Evolutionary conservation across 805 yeast species (phyloP), one percentile per base, ranked within the genome.

Genomic region (Candida nemodendra): DNA sequence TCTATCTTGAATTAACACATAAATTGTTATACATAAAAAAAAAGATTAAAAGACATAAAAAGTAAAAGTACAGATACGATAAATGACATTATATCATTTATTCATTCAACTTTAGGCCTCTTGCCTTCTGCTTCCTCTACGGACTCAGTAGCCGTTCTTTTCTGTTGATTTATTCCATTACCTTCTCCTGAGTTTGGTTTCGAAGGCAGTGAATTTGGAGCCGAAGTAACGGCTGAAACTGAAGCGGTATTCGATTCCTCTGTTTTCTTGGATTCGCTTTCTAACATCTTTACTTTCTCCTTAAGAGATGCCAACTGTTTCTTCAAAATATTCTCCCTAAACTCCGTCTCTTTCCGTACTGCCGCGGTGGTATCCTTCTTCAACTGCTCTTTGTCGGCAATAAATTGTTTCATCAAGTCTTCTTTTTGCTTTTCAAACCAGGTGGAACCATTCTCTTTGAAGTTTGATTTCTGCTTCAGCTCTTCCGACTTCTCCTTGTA

Each of bases 271-370:
- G 26, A 23, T 23, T 12, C 24, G 11, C 11, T 21, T 37, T 54
- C 45, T 23, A 53, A 30, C 26, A 47, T 37, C 23, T 57, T 53
- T 24, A 58, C 36, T 36, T 69, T 68, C 32, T 58, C 62, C 42
- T 74, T 78, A 19, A 75, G 64, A 35, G 70, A 71, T 30, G 73
- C 78, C n/a, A 76, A 62, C 55, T 74, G 79, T 45, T 68, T 67
- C 48, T 70, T 72, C 48, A 78, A 64, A 57, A 82, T 71, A 41
- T 70, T 74, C 39, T 72, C 69, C 48, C 79, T 74, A 57, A 83
- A 72, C 42, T 75, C 82, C 32, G 71, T 72, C 51, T 79, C 79
- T 53, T 78, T 75, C 34, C 75, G 74, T 29, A 76, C 72, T 18
- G 75, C 73, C 36, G 66, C 64, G 33, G 75, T 63, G 3, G 74